Evolutionary conservation across 2,329 filamentous ascomycete species (phyloP), one percentile per base, ranked within the genome.

Genomic region (Biscogniauxia mediterranea): DNA sequence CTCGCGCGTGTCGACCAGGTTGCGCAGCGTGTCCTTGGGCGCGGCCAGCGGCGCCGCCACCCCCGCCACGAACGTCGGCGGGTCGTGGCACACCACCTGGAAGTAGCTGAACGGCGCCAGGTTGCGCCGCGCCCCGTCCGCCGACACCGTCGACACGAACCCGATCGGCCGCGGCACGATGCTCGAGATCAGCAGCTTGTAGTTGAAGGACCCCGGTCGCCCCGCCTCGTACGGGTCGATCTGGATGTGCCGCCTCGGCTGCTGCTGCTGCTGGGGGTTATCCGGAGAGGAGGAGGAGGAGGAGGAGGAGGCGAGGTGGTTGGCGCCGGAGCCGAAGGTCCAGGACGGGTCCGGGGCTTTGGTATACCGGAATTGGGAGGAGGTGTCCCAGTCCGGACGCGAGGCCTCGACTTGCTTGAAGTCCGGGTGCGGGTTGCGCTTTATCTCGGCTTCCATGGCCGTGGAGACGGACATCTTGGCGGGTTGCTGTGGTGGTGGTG

Each of bases 91-190:
- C 67, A 97, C 82, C 64, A 97, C 77, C 74, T 92, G 89, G 74
- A 93, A 92, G 79, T 95, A 97, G 71, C 86, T 90, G 76, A 95
- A 97, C 0, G 93, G 93, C 0, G 93, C 92, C 2, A 97, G 82
- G 77, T 97, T 98, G 17, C 73, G 81, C 66, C 65, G 80, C 38
- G 70, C 76, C 21, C 90, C 91, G 70, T 93, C 89, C 3, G 76
- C 68, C 21, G 80, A 79, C 57, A 76, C 73, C 9, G 86, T 85
- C 62, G 82, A 85, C 32, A 88, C 72, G 73, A 89, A 85, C 57
- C 84, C 86, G 71, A 97, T 89, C 13, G 94, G 94, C 13, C 94
- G 86, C 0, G 94, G 94, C 17, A 93, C 84, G 67, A 97, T 86
- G 65, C 86, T 87, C 19, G 87, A 91, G 75, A 97, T 96, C 63